phyloP scores from a whole-genome alignment of 306 rosid genomes.

The Elaeagnus macrophylla region DNA sequence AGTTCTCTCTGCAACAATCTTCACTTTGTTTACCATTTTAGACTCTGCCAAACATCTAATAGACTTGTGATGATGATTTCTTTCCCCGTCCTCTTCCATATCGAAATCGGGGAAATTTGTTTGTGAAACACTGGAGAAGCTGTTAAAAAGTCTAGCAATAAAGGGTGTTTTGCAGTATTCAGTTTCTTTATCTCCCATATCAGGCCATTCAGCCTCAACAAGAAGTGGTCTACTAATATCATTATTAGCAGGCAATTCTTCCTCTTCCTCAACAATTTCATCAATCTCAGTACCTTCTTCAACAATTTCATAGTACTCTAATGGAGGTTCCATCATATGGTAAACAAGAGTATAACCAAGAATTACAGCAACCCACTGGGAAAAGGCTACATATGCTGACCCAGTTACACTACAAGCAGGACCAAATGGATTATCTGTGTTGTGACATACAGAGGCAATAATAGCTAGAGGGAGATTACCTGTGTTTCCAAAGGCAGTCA shows the following conservation, averaged over 20 bases:
- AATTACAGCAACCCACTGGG: conserved; percentile 77
- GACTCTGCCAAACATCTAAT: conserved; percentile 76
- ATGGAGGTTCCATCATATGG: conserved; percentile 94
- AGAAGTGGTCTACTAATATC: conserved; percentile 66
- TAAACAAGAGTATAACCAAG: conserved; percentile 82
- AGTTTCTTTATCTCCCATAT: conserved; percentile 74
- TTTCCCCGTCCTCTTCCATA: conserved; percentile 13
- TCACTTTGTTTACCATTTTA: conserved; percentile 55
- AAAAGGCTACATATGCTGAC: conserved; percentile 63
- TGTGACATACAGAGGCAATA: conserved; percentile 63
- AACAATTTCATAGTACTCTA: conserved; percentile 41
- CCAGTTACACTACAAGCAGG: conserved; percentile 44
- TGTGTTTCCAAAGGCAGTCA: conserved; percentile 75
- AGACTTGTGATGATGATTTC: conserved; percentile 13
- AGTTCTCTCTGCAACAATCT: conserved; percentile 66
- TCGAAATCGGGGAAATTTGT: conserved; percentile 44
- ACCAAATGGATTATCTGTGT: conserved; percentile 53
- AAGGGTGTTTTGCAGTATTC: conserved; percentile 76
- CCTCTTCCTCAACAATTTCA: conserved; percentile 53
- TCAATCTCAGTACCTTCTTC: conserved; percentile 44
- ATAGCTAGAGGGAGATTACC: conserved; percentile 79
- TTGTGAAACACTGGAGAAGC: conserved; percentile 40
- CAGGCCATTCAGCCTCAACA: conserved; percentile 94
- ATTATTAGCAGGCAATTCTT: conserved; percentile 10
- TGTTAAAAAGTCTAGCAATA: conserved; percentile 62